Conservation (phyloP, 164 flowering plant genomes). For the Santalum album region DNA sequence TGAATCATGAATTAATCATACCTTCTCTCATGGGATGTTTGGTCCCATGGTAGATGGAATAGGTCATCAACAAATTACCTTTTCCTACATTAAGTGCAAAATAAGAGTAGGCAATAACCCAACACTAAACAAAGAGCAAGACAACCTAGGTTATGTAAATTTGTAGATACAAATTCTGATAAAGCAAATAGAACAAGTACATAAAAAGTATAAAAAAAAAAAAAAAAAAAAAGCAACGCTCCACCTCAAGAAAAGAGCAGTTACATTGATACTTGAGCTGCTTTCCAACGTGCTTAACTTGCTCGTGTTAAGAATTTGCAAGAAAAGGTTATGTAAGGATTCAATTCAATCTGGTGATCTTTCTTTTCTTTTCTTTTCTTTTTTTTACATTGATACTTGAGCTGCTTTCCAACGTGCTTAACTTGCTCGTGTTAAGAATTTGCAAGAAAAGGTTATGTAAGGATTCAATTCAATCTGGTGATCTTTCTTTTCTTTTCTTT, state of each 20-base stretch:
- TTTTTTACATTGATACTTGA: conserved; percentile 81
- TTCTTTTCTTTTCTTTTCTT: not conserved
- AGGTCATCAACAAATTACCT: too few relatives aligned
- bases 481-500: not conserved
- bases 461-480: not conserved
- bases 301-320: conserved; percentile 44
- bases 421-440: conserved; percentile 58
- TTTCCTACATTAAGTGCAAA: too few relatives aligned
- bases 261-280: conserved; percentile 83
- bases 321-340: not conserved
- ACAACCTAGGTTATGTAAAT: too few relatives aligned
- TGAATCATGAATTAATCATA: too few relatives aligned
- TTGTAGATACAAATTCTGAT: conserved; percentile 28
- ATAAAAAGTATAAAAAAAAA: too few relatives aligned
- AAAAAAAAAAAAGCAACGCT: not conserved
- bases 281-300: conserved; percentile 70
- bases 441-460: not conserved
- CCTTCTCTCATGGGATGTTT: too few relatives aligned
- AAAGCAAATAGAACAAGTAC: too few relatives aligned
- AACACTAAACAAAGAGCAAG: too few relatives aligned
- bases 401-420: conserved; percentile 74
- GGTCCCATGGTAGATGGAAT: too few relatives aligned
- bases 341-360: not conserved
- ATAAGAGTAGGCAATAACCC: too few relatives aligned
- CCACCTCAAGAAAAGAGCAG: conserved; percentile 96